Evolutionary conservation across 768 basidiomycete genomes (phyloP), one percentile per base, ranked within the genome.

Genomic region (Leucocoprinus birnbaumii): DNA sequence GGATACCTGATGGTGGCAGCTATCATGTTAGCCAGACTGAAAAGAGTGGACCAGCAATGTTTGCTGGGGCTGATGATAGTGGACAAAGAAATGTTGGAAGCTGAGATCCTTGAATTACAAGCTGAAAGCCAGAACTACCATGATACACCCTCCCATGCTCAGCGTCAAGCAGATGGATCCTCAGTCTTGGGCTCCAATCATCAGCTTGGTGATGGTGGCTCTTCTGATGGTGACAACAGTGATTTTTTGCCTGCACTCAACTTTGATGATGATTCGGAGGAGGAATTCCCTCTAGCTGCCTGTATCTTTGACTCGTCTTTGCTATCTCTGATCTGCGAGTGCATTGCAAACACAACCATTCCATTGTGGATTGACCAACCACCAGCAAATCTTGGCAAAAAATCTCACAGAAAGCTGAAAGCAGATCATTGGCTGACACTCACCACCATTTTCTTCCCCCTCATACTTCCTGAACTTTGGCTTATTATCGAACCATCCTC

Each of bases 401-500:
- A 51, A 40, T 46, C 58, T 5, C 62, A 63, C 31, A 61, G 64
- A 24, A 65, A 65, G 48, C 51, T 63, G 4, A 65, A 65, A 44
- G 64, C 62, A 2, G 62, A 65, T 25, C 54, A 65, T 11, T 65
- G 62, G 61, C 56, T 63, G 3, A 46, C 26, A 9, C 47, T 65
- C 11, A 63, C 59, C 41, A 57, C 38, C 8, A 43, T 65, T 1
- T 63, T 65, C 37, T 40, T 65, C 3, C 64, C 64, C 3, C 56
- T 63, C 2, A 48, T 61, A 16, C 47, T 65, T 41, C 62, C 64
- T 13, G 61, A 63, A 48, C 44, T 65, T 7, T 65, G 62, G 62
- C n/a, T n/a, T n/a, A 13, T 11, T n/a, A 21, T 47, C 24, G 3
- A 22, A 25, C 1, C 25, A 46, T 35, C 55, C 35, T 44, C 5